phyloP scores from a whole-genome alignment of 176 grass and related monocot species.

The Zoysia japonica region DNA sequence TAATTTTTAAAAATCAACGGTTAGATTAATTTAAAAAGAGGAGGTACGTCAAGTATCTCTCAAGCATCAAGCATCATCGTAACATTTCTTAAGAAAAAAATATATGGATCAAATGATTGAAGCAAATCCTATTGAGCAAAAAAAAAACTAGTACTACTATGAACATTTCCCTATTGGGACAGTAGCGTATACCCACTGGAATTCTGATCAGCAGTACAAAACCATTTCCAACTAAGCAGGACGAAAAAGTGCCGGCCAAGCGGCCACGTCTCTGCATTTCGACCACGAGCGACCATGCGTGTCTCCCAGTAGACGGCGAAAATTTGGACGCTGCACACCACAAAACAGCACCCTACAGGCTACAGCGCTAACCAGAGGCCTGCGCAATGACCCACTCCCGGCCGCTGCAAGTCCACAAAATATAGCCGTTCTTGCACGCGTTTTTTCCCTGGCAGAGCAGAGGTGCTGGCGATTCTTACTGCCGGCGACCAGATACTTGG shows the following conservation, averaged over 20 bases:
- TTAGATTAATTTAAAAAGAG: too few species aligned
- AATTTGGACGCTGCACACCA: conserved; percentile 15
- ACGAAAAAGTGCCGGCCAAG: conserved; percentile 25
- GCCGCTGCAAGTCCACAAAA: neutral
- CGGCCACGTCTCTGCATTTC: conserved; percentile 32
- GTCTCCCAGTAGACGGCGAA: neutral
- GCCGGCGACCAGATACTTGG: neutral
- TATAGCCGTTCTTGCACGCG: neutral
- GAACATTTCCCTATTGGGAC: neutral
- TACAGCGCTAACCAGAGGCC: neutral
- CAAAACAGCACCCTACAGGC: neutral
- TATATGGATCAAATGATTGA: neutral
- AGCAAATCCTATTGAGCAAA: too few species aligned
- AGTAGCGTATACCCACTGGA: neutral
- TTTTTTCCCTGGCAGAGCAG: conserved; percentile 23
- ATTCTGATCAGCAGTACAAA: neutral
- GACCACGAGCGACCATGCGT: conserved; percentile 25
- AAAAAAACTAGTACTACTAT: too few species aligned
- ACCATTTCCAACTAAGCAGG: neutral
- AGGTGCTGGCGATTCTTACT: neutral
- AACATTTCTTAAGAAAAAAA: too few species aligned
- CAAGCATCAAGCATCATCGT: too few species aligned
- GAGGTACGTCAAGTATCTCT: too few species aligned
- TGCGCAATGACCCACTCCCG: neutral
- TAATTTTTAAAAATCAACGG: too few species aligned